Evolutionary conservation across 176 grass and related monocot species (phyloP).

Genomic region (Oryza coarctata): DNA sequence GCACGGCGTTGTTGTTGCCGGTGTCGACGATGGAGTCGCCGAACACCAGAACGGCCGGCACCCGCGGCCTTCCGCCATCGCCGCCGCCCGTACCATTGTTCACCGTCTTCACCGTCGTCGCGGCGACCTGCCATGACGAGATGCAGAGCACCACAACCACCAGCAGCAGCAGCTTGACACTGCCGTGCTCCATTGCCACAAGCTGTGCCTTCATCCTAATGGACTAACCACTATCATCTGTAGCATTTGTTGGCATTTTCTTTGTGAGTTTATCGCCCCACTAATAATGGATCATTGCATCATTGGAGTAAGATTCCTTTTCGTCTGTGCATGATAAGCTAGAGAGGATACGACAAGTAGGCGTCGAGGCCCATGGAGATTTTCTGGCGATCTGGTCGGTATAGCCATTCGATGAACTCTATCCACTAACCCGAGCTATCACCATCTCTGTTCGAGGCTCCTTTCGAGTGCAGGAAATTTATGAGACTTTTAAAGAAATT

Average conservation of each 20-base stretch:
- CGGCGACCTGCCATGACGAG: constrained; percentile 14
- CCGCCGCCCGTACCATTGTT: neutral
- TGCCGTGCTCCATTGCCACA: constrained; percentile 17
- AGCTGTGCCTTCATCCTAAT: neutral
- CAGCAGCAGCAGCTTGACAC: neutral
- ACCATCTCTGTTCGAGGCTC: no score
- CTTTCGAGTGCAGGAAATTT: no score
- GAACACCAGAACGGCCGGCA: constrained; percentile 56
- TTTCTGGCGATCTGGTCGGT: neutral
- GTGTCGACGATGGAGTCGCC: constrained; percentile 68
- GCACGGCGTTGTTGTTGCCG: constrained; percentile 60
- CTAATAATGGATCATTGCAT: no score
- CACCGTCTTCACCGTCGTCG: neutral
- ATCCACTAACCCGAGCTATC: neutral
- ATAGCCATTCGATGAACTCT: neutral
- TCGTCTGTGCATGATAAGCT: neutral
- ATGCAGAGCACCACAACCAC: neutral
- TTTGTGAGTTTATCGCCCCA: neutral
- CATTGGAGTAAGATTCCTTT: neutral
- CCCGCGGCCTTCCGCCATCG: constrained; percentile 1
- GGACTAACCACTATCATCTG: neutral
- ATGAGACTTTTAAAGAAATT: no score
- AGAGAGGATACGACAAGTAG: neutral
- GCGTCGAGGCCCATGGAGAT: neutral
- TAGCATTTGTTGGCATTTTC: neutral